phyloP scores from a whole-genome alignment of 495 filamentous ascomycete species.

The Hyphodiscus hymeniophilus region DNA sequence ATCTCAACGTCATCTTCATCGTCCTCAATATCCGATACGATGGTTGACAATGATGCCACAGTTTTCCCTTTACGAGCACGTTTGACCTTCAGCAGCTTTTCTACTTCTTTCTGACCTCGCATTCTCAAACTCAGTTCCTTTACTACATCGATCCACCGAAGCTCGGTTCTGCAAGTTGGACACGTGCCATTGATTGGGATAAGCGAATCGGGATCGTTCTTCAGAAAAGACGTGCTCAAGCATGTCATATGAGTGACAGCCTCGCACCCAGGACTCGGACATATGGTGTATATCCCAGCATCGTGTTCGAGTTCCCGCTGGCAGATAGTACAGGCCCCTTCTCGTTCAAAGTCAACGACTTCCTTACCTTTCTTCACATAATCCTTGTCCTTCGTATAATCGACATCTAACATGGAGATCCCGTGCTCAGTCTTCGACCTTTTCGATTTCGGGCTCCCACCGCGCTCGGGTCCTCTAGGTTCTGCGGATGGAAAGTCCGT shows the following conservation, averaged over 20 bases:
- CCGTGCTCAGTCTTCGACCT: conserved; percentile 5
- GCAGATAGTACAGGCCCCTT: conserved; percentile 60
- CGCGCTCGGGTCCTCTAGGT: conserved; percentile 12
- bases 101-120: conserved; percentile 57
- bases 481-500: conserved; percentile 39
- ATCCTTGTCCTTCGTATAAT: conserved; percentile 54
- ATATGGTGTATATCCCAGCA: conserved; percentile 55
- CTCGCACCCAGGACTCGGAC: conserved; percentile 57
- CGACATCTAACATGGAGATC: conserved; percentile 26
- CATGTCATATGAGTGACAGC: conserved; percentile 68
- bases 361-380: conserved; percentile 65
- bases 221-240: conserved; percentile 58
- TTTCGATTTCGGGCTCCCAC: neutral
- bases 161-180: conserved; percentile 53
- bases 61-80: conserved; percentile 9
- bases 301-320: conserved; percentile 34
- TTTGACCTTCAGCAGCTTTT: conserved; percentile 50
- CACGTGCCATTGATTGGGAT: conserved; percentile 66
- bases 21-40: conserved; percentile 11
- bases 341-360: conserved; percentile 50
- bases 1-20: conserved; percentile 18
- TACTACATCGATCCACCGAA: conserved; percentile 71
- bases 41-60: conserved; percentile 4
- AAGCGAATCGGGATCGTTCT: conserved; percentile 32
- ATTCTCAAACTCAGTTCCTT: conserved; percentile 69